Evolutionary conservation across 805 yeast genomes (phyloP).

Genomic region (Lachancea nothofagi): DNA sequence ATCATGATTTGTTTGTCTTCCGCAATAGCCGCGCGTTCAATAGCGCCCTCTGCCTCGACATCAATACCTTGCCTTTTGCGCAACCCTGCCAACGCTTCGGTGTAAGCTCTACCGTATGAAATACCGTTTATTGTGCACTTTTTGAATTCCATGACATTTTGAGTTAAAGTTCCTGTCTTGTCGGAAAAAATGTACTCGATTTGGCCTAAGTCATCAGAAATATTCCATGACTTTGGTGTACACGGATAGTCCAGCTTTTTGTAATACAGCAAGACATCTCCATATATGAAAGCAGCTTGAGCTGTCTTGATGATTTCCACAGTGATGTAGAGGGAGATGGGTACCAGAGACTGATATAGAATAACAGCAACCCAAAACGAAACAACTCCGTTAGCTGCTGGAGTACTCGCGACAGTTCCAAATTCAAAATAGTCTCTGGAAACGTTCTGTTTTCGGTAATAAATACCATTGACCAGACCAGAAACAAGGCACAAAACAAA

Average conservation of each 20-base stretch:
- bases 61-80: conserved; percentile 74
- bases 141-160: conserved; percentile 80
- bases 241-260: conserved; percentile 70
- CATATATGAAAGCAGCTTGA: conserved; percentile 74
- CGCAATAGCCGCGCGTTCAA: conserved; percentile 49
- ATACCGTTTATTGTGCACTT: conserved; percentile 72
- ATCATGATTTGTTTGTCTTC: conserved; percentile 59
- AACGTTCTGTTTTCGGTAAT: conserved; percentile 41
- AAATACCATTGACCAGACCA: conserved; percentile 66
- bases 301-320: conserved; percentile 78
- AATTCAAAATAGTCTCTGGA: conserved; percentile 65
- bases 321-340: conserved; percentile 76
- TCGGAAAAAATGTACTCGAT: conserved; percentile 81
- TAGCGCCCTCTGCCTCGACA: conserved; percentile 53
- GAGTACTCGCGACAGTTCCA: conserved; percentile 60
- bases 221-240: conserved; percentile 79
- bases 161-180: conserved; percentile 80
- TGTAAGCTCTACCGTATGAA: conserved; percentile 72
- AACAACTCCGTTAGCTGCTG: conserved; percentile 64
- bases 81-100: conserved; percentile 77
- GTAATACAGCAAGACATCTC: conserved; percentile 69
- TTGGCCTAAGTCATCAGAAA: conserved; percentile 81
- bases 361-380: conserved; percentile 72
- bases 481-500: conserved; percentile 64
- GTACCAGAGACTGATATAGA: conserved; percentile 73